phyloP scores from a whole-genome alignment of 495 filamentous ascomycete genomes.

The Aspergillus ellipticus region DNA sequence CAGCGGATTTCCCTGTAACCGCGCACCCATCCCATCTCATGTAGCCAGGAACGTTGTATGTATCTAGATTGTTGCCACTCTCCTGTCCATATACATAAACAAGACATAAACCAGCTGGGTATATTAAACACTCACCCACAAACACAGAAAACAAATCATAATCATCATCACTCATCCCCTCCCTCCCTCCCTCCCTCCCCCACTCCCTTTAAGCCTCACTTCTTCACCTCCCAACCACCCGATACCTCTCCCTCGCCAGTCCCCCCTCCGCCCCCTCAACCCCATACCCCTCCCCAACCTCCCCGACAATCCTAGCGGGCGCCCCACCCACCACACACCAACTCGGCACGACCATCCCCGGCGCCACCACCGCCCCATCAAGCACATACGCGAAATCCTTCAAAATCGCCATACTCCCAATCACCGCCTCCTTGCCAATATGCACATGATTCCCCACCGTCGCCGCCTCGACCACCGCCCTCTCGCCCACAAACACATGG shows the following conservation, averaged over 20 bases:
- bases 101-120: conserved; percentile 16
- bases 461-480: conserved; percentile 72
- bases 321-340: conserved; percentile 80
- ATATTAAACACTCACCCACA: conserved; percentile 16
- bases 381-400: conserved; percentile 86
- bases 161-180: not conserved
- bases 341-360: conserved; percentile 86
- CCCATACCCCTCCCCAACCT: conserved; percentile 77
- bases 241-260: conserved; percentile 46
- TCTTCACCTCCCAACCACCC: conserved; percentile 35
- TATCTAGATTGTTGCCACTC: not conserved
- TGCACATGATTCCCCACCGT: conserved; percentile 76
- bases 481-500: conserved; percentile 80
- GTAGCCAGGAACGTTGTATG: not conserved
- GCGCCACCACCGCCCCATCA: conserved; percentile 75
- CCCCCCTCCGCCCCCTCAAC: conserved; percentile 48
- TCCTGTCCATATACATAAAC: not conserved
- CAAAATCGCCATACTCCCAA: conserved; percentile 83
- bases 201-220: not conserved
- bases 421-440: conserved; percentile 66
- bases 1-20: conserved; percentile 20
- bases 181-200: not conserved
- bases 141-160: conserved; percentile 6
- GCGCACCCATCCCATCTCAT: not conserved
- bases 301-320: conserved; percentile 78